These are phyloP conservation scores for Mycena capillaripes DNA, from an alignment of 768 basidiomycete genomes.

Conservation along the genomic window DNA sequence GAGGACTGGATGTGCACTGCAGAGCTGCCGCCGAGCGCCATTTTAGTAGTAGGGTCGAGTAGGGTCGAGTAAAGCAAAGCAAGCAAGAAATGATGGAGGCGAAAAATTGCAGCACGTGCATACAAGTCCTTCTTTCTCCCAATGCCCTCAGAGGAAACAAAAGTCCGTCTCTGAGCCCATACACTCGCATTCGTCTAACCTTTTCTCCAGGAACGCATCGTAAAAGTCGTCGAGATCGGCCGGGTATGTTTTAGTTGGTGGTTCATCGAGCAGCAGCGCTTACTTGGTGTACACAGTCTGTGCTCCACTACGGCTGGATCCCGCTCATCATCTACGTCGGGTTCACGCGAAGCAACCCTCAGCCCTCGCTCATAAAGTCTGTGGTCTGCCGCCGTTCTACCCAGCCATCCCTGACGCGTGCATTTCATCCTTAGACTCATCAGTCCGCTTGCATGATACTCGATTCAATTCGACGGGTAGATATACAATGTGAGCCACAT, in stretches of 20 bases:
- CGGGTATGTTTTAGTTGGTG: constrained; percentile 69
- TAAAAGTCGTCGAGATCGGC: constrained; percentile 83
- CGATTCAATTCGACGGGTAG: constrained; percentile 25
- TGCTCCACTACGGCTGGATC: constrained; percentile 96
- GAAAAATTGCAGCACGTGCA: constrained; percentile 19
- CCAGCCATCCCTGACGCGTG: constrained; percentile 23
- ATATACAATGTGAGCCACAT: constrained; percentile 49
- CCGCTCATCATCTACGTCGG: constrained; percentile 97
- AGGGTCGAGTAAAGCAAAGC: background rate
- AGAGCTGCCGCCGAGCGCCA: constrained; percentile 66
- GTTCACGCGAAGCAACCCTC: constrained; percentile 92
- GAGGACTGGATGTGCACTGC: constrained; percentile 63
- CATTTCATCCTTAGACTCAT: constrained; percentile 74
- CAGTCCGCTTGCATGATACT: constrained; percentile 87
- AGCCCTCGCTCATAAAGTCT: constrained; percentile 95
- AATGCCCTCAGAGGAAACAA: constrained; percentile 95
- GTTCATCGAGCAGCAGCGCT: constrained; percentile 2
- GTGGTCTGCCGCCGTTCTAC: constrained; percentile 47
- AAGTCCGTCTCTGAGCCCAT: constrained; percentile 62
- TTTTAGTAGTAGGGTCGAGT: constrained; percentile 41
- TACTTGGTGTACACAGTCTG: constrained; percentile 65
- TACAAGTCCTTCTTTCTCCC: constrained; percentile 8
- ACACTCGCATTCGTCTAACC: background rate
- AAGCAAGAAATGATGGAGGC: background rate
- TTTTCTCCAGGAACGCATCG: constrained; percentile 78